A percentile compares a stretch with the other conserved stretches of the same genome.
These are phyloP conservation scores for Chamaenerion angustifolium DNA, from an alignment of 345 rosid genomes.

Conservation along the genomic window DNA sequence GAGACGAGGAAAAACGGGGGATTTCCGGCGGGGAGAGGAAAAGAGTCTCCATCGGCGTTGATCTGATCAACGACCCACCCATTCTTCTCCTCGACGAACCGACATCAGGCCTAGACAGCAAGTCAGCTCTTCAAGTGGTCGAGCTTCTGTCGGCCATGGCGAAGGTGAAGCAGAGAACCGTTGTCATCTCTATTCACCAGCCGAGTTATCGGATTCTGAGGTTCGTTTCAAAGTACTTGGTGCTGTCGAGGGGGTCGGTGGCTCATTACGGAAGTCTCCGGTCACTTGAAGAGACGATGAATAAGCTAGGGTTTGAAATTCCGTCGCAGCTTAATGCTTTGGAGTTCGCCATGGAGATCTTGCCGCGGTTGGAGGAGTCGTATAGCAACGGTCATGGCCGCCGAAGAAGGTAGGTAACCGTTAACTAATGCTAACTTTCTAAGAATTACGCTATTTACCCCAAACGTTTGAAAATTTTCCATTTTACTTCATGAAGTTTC, in stretches of 20 bases:
- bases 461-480: no score
- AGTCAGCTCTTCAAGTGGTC: slow-evolving; percentile 69
- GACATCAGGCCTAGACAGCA: slow-evolving; percentile 81
- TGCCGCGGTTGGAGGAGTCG: slow-evolving; percentile 28
- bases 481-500: no score
- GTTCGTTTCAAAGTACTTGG: slow-evolving; percentile 49
- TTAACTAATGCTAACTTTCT: no score
- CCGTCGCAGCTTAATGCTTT: slow-evolving; percentile 59
- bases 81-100: slow-evolving; percentile 79
- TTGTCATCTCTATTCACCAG: slow-evolving; percentile 53
- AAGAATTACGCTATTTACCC: no score
- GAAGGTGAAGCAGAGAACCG: slow-evolving; percentile 37
- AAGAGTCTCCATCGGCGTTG: slow-evolving; percentile 78
- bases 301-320: slow-evolving; percentile 42
- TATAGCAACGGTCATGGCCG: slow-evolving; percentile 7
- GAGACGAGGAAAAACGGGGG: slow-evolving; percentile 59
- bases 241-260: slow-evolving; percentile 40
- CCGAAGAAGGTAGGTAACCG: no score
- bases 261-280: slow-evolving; percentile 48
- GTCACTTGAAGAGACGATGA: slow-evolving; percentile 46
- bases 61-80: slow-evolving; percentile 69
- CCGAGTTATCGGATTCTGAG: slow-evolving; percentile 65
- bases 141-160: slow-evolving; percentile 73
- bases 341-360: slow-evolving; percentile 78
- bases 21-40: slow-evolving; percentile 76